Conservation (phyloP, 192 early-diverging fungal species). For the Obelidium mucronatum region DNA sequence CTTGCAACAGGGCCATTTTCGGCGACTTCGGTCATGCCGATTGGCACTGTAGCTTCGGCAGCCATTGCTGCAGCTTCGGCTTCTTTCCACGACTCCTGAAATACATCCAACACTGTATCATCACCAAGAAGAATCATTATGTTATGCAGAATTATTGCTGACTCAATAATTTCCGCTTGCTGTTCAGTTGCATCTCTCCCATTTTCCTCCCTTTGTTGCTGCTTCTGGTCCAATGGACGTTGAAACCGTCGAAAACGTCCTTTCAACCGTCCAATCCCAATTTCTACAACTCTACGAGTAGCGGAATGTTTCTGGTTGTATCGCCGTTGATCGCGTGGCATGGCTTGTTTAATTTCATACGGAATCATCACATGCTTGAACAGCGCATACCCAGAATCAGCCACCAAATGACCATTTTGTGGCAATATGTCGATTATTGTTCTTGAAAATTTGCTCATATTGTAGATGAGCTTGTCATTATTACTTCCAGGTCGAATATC, state of each 20-base stretch:
- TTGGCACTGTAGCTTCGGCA: background rate
- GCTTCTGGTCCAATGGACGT: background rate
- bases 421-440: background rate
- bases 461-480: slow-evolving; percentile 4
- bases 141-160: slow-evolving; percentile 11
- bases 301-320: background rate
- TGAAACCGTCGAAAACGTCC: slow-evolving; percentile 2
- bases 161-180: slow-evolving; percentile 9
- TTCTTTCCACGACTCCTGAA: background rate
- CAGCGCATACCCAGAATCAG: slow-evolving; percentile 24
- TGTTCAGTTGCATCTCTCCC: background rate
- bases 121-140: slow-evolving; percentile 1
- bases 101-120: background rate
- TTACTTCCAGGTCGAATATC: slow-evolving; percentile 3
- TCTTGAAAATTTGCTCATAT: background rate
- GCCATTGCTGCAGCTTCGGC: background rate
- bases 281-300: background rate
- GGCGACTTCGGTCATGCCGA: background rate
- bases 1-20: background rate
- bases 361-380: too few species aligned
- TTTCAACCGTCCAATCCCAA: background rate
- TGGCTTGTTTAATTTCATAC: background rate
- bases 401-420: background rate
- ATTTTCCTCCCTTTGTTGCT: background rate
- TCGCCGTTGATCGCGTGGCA: background rate